Conservation (phyloP, 768 basidiomycete species). For the Agrocybe pediades region DNA sequence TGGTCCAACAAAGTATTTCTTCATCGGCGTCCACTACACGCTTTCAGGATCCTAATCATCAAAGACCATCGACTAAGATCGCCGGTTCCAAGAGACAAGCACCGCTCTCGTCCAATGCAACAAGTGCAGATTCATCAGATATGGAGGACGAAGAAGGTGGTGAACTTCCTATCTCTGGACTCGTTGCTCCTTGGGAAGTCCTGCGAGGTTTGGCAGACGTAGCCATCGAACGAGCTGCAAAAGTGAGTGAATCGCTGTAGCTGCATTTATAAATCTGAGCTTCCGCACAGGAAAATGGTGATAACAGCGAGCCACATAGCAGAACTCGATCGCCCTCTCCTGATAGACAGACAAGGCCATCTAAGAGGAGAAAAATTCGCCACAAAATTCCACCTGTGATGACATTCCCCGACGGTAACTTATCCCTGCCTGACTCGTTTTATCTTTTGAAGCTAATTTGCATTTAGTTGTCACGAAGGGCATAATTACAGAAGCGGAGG, state of each 20-base stretch:
- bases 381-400: constrained; percentile 60
- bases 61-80: constrained; percentile 30
- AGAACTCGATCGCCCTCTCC: constrained; percentile 74
- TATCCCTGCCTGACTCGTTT: neutral
- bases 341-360: constrained; percentile 67
- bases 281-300: constrained; percentile 66
- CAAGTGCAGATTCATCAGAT: constrained; percentile 82
- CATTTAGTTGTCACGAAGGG: constrained; percentile 79
- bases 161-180: constrained; percentile 77
- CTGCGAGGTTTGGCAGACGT: constrained; percentile 80
- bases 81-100: constrained; percentile 61
- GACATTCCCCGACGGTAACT: constrained; percentile 76
- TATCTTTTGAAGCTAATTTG: constrained; percentile 12
- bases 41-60: constrained; percentile 51
- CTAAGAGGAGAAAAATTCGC: constrained; percentile 71
- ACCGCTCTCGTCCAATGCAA: constrained; percentile 63
- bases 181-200: constrained; percentile 88
- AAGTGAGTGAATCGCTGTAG: constrained; percentile 42
- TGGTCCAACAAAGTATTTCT: constrained; percentile 48
- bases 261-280: neutral
- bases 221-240: constrained; percentile 75
- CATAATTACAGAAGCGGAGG: constrained; percentile 80
- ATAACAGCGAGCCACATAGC: constrained; percentile 75
- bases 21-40: constrained; percentile 68
- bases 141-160: constrained; percentile 82